Conservation (phyloP, 1,284 basidiomycete genomes). For the Chalciporus sp. region DNA sequence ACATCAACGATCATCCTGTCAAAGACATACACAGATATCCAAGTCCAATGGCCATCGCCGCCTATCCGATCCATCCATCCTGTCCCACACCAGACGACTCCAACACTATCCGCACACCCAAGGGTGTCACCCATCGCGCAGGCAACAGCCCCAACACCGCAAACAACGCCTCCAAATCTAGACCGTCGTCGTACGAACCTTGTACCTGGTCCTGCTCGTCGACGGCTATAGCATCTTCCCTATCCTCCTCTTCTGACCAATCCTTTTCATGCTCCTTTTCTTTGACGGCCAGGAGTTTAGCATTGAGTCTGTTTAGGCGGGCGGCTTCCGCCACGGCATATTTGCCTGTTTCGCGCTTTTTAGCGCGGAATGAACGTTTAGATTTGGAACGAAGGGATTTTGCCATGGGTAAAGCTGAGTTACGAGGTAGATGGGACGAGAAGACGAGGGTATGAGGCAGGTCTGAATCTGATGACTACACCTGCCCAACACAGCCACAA, state of each 20-base stretch:
- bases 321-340: slow-evolving; percentile 88
- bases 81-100: slow-evolving; percentile 1
- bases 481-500: slow-evolving; percentile 20
- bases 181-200: slow-evolving; percentile 59
- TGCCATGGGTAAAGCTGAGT: slow-evolving; percentile 60
- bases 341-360: slow-evolving; percentile 82
- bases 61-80: not conserved
- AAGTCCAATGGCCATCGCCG: not conserved
- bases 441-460: not conserved
- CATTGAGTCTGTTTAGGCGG: slow-evolving; percentile 75
- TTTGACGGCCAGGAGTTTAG: slow-evolving; percentile 63
- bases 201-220: slow-evolving; percentile 32
- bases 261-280: slow-evolving; percentile 46
- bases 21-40: not conserved
- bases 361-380: slow-evolving; percentile 82
- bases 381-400: slow-evolving; percentile 91
- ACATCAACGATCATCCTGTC: slow-evolving; percentile 20
- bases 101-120: slow-evolving; percentile 48
- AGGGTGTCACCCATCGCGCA: slow-evolving; percentile 58
- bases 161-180: slow-evolving; percentile 36
- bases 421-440: not conserved
- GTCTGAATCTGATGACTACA: not conserved
- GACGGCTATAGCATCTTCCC: not conserved
- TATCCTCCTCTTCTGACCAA: slow-evolving; percentile 38
- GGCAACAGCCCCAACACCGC: slow-evolving; percentile 34